Evolutionary conservation across 73 alveolate genomes (phyloP), one percentile per base, ranked within the genome.

Genomic region (Stentor roeselii): DNA sequence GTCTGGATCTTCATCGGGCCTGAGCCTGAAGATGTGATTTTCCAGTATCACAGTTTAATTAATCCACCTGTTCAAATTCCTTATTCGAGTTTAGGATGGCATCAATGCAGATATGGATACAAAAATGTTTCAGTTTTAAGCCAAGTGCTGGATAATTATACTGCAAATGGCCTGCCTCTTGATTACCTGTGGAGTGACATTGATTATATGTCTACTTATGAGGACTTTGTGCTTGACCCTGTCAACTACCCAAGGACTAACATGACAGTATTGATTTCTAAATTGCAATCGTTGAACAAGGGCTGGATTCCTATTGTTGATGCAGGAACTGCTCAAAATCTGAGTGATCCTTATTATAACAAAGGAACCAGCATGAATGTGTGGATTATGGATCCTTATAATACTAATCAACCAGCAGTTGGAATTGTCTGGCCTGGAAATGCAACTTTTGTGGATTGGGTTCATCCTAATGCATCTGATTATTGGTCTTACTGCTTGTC

Each of bases 101-200:
- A 96, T 82, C 96, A 97, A 86, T 92, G 97, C 88, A 92, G 98
- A 91, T 97, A 97, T 96, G 99, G 99, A 30, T 97, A 97, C 90
- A 59, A 78, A 75, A 84, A 76, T 75, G 32, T 87, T 11, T 39
- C 78, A 0, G 67, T 42, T 27, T 82, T 96, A 21, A 84, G 86
- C 84, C 93, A 89, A 85, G 95, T 95, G 11, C 82, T 90, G 67
- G 85, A 83, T 61, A 90, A 87, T 3, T 97, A 96, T 85, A 85
- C 59, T 36, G 61, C 87, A 37, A 67, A 88, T 61, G 82, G 91
- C 58, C 80, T 98, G 75, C 99, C 99, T 36, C 83, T 98, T 35
- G 99, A 98, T 84, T 93, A 92, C 6, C 85, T 92, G 41, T 98
- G 99, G 99, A 87, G 96, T 59, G 99, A 98, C 87, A 94, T 96